Evolutionary conservation across 768 basidiomycete genomes (phyloP), one percentile per base, ranked within the genome.

Genomic region (Auricularia sp.): DNA sequence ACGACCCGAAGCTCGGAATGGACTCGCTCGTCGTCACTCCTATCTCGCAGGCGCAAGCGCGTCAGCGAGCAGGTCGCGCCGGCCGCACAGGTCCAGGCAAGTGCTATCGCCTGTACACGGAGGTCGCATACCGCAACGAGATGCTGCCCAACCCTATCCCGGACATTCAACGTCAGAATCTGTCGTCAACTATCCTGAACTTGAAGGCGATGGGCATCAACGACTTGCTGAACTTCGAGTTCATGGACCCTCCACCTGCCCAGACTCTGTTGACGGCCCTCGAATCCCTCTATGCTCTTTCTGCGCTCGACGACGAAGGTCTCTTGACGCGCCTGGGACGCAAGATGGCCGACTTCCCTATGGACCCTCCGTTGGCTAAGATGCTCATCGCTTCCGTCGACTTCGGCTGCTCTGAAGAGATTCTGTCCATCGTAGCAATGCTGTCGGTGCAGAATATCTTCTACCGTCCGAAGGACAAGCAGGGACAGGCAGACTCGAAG

Each of bases 321-420:
- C 78, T 98, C 5, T 77, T 99, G 71, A 99, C 97, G 1, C 84
- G 93, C 34, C 78, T 99, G 8, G 97, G 97, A 1, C 84, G 97
- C 64, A 98, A 99, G 77, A 98, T 99, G 97, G 96, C 97, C 1
- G 97, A 99, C 74, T 98, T 98, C 77, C 97, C 97, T 12, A 93
- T 98, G 87, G 95, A 98, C 65, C 97, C 96, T 4, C 85, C 93
- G 0, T 76, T 93, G 56, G 93, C 96, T 3, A 99, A 98, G 78
- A 99, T 97, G 95, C 77, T 99, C 60, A 98, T 98, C 72, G 93
- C 93, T 3, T 97, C 94, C 1, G 95, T 98, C 11, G 97, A 98
- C 71, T 82, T 97, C 62, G 94, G 93, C 11, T 99, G 97, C 72
- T 99, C 97, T 0, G 96, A 99, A 71, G 97, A 99, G 74, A 97